Conservation (phyloP, 129 eudicot species). For the Erigeron canadensis region DNA sequence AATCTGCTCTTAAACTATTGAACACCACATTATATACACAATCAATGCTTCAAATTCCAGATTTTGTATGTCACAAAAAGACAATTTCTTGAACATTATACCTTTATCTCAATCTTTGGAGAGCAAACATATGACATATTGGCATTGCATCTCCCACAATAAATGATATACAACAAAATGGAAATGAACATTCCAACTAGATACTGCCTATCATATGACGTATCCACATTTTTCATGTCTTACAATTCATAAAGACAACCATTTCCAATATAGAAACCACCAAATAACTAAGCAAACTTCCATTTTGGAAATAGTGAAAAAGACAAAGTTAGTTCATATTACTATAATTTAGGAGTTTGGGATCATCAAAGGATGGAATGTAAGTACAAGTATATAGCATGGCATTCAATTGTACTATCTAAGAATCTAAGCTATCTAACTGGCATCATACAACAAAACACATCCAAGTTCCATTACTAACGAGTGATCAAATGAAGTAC, state of each 20-base stretch:
- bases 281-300: conserved; percentile 13
- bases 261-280: conserved; percentile 22
- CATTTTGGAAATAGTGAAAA: conserved; percentile 25
- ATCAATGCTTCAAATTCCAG: neutral
- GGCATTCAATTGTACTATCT: neutral
- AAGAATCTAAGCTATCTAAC: too few species aligned
- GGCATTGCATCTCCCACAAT: conserved; percentile 12
- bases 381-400: conserved; percentile 11
- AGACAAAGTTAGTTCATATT: conserved; percentile 25
- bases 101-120: conserved; percentile 22
- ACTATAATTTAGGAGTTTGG: neutral
- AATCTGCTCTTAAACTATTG: conserved; percentile 7
- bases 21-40: conserved; percentile 17
- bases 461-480: neutral
- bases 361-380: conserved; percentile 2
- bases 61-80: conserved; percentile 23
- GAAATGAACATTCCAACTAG: conserved; percentile 14
- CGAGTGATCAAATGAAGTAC: conserved; percentile 33
- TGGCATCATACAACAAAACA: neutral
- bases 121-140: conserved; percentile 15
- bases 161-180: conserved; percentile 4
- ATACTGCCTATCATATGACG: neutral
- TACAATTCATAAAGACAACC: conserved; percentile 9
- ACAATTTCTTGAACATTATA: conserved; percentile 11
- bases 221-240: conserved; percentile 17